These are phyloP conservation scores for Adansonia madagascariensis DNA, from an alignment of 441 rosid species.

Conservation along the genomic window DNA sequence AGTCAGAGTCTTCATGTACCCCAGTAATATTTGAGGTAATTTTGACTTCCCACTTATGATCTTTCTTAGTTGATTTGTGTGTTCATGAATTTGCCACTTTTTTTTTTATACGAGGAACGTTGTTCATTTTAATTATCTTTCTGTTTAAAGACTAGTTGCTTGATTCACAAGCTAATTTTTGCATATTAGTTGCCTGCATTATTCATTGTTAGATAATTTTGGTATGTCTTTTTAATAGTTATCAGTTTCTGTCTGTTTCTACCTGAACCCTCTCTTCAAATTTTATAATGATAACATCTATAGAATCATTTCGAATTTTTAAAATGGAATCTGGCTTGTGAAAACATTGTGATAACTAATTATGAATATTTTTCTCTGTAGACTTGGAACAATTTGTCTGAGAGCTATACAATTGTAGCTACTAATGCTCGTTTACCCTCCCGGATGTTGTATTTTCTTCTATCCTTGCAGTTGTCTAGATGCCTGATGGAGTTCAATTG, in stretches of 20 bases:
- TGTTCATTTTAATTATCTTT: background rate
- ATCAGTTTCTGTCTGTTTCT: background rate
- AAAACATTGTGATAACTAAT: background rate
- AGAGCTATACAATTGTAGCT: background rate
- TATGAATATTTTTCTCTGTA: background rate
- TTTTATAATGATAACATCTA: background rate
- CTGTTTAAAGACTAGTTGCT: background rate
- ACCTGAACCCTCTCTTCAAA: background rate
- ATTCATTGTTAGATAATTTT: background rate
- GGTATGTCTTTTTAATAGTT: background rate
- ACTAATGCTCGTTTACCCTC: background rate
- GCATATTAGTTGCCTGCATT: background rate
- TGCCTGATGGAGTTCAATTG: conserved; percentile 2
- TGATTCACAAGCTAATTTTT: background rate
- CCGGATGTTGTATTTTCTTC: background rate
- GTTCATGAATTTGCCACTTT: background rate
- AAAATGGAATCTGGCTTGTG: background rate
- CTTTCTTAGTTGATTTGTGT: background rate
- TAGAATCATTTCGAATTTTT: background rate
- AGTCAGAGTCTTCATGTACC: conserved; percentile 80
- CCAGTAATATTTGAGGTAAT: conserved; percentile 74
- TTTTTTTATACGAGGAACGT: background rate
- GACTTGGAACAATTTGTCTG: background rate
- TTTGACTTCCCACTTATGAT: background rate
- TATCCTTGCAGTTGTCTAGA: conserved; percentile 29